Percentiles rank a stretch among this genome's conserved stretches.
Conservation (phyloP, 2,329 filamentous ascomycete species). For the Fusarium guadeloupense region DNA sequence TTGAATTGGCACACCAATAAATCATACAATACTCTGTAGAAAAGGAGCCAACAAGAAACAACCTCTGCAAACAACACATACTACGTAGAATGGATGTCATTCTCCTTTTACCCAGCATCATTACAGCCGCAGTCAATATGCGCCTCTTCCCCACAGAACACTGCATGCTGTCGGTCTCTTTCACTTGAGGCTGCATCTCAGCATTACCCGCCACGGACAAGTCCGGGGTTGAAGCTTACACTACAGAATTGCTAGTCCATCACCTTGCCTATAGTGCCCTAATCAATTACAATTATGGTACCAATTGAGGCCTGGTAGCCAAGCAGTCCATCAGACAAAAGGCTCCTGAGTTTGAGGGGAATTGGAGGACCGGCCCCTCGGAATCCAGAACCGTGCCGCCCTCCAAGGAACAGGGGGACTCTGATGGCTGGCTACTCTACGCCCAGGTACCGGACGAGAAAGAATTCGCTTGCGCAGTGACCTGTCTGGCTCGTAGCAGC, state of each 20-base stretch:
- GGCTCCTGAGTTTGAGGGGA: slow-evolving; percentile 41
- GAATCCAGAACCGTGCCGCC: slow-evolving; percentile 25
- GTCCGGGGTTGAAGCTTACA: slow-evolving; percentile 3
- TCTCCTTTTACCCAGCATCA: slow-evolving; percentile 29
- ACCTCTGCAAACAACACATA: background rate
- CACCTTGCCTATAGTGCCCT: too few relatives aligned
- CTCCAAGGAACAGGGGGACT: slow-evolving; percentile 9
- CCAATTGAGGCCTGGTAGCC: background rate
- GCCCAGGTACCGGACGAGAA: slow-evolving; percentile 22
- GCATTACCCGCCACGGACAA: slow-evolving; percentile 30
- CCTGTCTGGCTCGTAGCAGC: slow-evolving; percentile 24
- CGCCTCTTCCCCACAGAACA: slow-evolving; percentile 27
- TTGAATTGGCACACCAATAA: slow-evolving; percentile 15
- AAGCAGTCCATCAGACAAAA: slow-evolving; percentile 29
- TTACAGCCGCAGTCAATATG: slow-evolving; percentile 15
- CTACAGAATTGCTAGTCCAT: background rate
- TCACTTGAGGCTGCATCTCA: slow-evolving; percentile 32
- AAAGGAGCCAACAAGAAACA: slow-evolving; percentile 2
- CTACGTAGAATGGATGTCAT: slow-evolving; percentile 16
- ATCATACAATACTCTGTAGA: background rate
- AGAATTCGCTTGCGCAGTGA: slow-evolving; percentile 19
- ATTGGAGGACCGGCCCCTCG: slow-evolving; percentile 40
- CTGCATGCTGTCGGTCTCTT: slow-evolving; percentile 6
- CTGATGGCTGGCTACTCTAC: slow-evolving; percentile 25
- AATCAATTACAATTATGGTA: background rate